Evolutionary conservation across 1,139 yeast genomes (phyloP), one percentile per base, ranked within the genome.

Genomic region (Saccharomyces hybrid): DNA sequence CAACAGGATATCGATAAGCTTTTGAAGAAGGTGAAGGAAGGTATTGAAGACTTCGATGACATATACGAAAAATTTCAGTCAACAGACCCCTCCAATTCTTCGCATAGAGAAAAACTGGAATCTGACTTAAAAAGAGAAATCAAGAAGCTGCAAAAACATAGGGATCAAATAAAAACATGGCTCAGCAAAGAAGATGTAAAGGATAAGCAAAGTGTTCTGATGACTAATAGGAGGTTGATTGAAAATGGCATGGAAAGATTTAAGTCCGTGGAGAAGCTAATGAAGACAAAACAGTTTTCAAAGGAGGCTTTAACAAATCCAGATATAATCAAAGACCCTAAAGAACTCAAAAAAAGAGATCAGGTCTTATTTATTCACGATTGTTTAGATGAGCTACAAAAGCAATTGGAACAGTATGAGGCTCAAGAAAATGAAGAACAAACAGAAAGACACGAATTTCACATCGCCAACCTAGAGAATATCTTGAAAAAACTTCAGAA

Each of bases 151-250:
- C 99, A 95, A 71, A 82, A 96, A 67, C 84, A 87, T 67, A 81
- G 99, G 69, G 99, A 95, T 71, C 98, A 91, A 72, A 88, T 95
- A 62, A 95, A 95, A 72, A 86, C 88, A 55, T 95, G 99, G 99
- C 76, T 91, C 67, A 83, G 95, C 49, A 95, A 95, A 63, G 86
- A 85, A 64, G 96, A 95, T 59, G 91, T 91, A 53, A 91, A 95
- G 71, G 95, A 93, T 66, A 95, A 90, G 73, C 86, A 88, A 68
- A 76, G 73, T 49, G 72, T 78, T 52, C 73, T 95, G 57, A 79
- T 82, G 59, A 98, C 91, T 58, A 88, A 90, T 64, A 78, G 99
- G 54, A 80, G 84, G 62, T 76, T 84, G 61, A 93, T 95, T 62
- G 97, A 95, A 71, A 82, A 80, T 67, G 96, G 95, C 55, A 93